Conservation (phyloP, 176 grass and related monocot genomes). For the Musa itinerans region DNA sequence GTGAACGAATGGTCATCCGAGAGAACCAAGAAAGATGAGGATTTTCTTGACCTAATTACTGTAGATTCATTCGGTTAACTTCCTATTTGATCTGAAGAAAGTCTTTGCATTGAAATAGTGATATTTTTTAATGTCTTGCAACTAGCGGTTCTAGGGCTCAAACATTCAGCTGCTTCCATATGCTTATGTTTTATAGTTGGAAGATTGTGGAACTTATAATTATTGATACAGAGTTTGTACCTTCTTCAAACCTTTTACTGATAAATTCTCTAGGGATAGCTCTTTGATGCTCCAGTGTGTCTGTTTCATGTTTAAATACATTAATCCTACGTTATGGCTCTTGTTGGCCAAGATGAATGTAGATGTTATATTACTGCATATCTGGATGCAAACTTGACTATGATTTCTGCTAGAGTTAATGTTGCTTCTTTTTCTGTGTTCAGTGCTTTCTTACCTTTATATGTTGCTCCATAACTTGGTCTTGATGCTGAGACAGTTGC, state of each 20-base stretch:
- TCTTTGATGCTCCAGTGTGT: background rate
- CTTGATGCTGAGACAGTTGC: background rate
- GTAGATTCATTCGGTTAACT: background rate
- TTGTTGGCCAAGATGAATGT: background rate
- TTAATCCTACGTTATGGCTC: too few relatives aligned
- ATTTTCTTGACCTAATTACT: background rate
- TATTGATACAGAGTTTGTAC: background rate
- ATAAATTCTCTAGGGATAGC: too few relatives aligned
- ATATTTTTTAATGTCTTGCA: background rate
- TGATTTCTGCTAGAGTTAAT: background rate
- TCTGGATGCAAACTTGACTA: background rate
- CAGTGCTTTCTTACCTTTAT: background rate
- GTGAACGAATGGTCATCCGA: background rate
- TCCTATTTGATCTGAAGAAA: background rate
- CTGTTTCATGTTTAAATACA: background rate
- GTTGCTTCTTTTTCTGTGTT: background rate
- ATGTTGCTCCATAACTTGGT: background rate
- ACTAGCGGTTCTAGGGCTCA: background rate
- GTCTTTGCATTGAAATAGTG: background rate
- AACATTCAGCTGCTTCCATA: background rate
- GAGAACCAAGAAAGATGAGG: background rate
- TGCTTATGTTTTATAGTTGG: background rate
- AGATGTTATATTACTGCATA: background rate
- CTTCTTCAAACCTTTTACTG: background rate
- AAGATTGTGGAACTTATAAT: background rate